Base-by-base conservation (phyloP, 2,329 filamentous ascomycete genomes). In the Colletotrichum tropicale region DNA sequence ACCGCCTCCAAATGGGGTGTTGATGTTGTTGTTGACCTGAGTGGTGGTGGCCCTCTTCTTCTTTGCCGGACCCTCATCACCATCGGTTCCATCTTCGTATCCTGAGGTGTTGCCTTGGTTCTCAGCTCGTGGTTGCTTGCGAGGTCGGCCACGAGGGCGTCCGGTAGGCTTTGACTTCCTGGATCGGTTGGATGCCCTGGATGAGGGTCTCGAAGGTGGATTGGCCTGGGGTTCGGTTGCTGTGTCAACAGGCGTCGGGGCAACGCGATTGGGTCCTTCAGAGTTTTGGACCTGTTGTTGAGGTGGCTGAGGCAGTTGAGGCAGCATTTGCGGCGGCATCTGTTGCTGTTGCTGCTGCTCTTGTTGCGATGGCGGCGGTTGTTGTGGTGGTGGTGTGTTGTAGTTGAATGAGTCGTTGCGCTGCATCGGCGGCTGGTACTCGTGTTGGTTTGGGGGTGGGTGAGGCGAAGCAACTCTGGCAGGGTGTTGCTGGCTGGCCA, bases 1-100 rank as follows among this genome's bases (percentile, higher is more conserved):
- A 34, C 92, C 93, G 52, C 91, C 89, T 67, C 93, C 94, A 80
- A 98, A 94, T 26, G 91, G 92, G 77, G 89, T 91, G 78, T 91
- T 93, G 66, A 93, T 92, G n/a, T 92, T 92, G 86, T 93, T 93
- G 77, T 94, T 92, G 15, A 93, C 91, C 81, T 93, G 91, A 24
- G 92, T 95, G 28, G 94, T 91, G 81, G 95, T 97, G 38, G 93
- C 96, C 80, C 96, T 91, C 85, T 98, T 98, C 80, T 92, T 94
- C 77, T 88, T 88, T 3, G 87, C 78, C 8, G 84, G 84, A 8
- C 84, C 88, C 12, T 92, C 91, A 75, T 92, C 91, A n/a, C 86
- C 88, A 80, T 93, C 89, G 18, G 92, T 90, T 24, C 88, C 88
- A 78, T 93, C 91, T 80, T 96, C 94, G 78, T 95, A 93, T 7